phyloP scores from a whole-genome alignment of 352 stramenopile species.

The Phytophthora constricta region DNA sequence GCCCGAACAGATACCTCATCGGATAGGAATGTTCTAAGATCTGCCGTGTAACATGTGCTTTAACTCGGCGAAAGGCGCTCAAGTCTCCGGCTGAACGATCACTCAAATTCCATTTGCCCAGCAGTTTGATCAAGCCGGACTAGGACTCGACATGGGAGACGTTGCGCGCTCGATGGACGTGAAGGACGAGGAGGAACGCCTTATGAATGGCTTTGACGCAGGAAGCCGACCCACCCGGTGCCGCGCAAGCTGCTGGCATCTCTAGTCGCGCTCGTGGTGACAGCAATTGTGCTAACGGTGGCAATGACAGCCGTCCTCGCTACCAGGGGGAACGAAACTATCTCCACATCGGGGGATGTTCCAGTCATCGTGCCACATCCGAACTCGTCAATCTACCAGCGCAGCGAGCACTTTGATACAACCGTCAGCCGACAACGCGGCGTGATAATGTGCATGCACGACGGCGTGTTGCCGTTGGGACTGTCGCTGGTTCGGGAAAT shows the following conservation, averaged over 20 bases:
- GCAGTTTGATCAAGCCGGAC: not conserved
- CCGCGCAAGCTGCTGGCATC: constrained; percentile 22
- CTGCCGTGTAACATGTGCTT: constrained; percentile 17
- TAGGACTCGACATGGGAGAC: not conserved
- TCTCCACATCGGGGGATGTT: too few species aligned
- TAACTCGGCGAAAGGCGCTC: too few species aligned
- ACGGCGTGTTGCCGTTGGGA: constrained; percentile 38
- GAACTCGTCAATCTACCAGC: constrained; percentile 26
- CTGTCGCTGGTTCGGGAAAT: constrained; percentile 48
- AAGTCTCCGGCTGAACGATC: too few species aligned
- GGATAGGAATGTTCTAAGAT: too few species aligned
- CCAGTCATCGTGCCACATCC: constrained; percentile 17
- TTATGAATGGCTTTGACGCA: constrained; percentile 10
- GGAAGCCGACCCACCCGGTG: constrained; percentile 1
- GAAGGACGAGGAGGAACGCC: constrained; percentile 3
- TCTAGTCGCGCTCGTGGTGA: constrained; percentile 20
- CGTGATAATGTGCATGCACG: too few species aligned
- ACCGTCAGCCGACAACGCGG: constrained; percentile 31
- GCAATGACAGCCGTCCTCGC: constrained; percentile 23
- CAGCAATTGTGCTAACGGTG: constrained; percentile 22
- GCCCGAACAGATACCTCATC: too few species aligned
- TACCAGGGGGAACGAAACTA: too few species aligned
- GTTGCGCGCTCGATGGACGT: constrained; percentile 9
- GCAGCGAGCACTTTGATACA: constrained; percentile 31
- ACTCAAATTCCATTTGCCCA: too few species aligned